These are phyloP conservation scores for Bacidia rubella DNA, from an alignment of 495 filamentous ascomycete species.

Conservation along the genomic window DNA sequence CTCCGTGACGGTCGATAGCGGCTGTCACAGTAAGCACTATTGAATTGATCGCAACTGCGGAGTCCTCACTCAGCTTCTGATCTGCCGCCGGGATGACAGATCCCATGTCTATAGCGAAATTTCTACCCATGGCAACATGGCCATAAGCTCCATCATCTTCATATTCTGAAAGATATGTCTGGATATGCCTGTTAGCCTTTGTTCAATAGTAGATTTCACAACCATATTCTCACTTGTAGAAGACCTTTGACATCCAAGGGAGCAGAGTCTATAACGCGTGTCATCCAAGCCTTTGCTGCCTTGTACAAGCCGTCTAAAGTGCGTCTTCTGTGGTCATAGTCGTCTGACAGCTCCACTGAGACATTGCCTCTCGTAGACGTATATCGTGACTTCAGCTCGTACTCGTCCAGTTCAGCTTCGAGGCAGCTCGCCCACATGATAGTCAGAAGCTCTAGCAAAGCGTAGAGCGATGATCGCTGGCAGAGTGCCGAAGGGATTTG, in stretches of 20 bases:
- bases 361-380: slow-evolving; percentile 61
- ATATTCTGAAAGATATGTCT: slow-evolving; percentile 87
- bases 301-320: slow-evolving; percentile 69
- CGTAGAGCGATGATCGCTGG: slow-evolving; percentile 77
- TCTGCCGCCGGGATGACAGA: slow-evolving; percentile 76
- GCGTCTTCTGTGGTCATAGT: slow-evolving; percentile 60
- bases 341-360: slow-evolving; percentile 78
- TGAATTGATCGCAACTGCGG: slow-evolving; percentile 21
- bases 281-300: slow-evolving; percentile 69
- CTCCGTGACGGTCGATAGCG: slow-evolving; percentile 57
- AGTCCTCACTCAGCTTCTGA: slow-evolving; percentile 47
- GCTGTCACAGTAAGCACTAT: no score
- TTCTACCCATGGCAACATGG: slow-evolving; percentile 83
- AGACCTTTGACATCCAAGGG: slow-evolving; percentile 92
- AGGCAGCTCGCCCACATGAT: slow-evolving; percentile 92
- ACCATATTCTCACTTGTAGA: slow-evolving; percentile 41
- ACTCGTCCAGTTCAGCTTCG: slow-evolving; percentile 86
- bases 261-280: slow-evolving; percentile 63
- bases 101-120: slow-evolving; percentile 89
- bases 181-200: slow-evolving; percentile 3
- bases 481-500: slow-evolving; percentile 83
- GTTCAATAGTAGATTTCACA: slow-evolving; percentile 5
- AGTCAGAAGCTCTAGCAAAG: slow-evolving; percentile 76
- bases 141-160: slow-evolving; percentile 78
- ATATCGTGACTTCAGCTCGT: slow-evolving; percentile 70